A percentile compares a stretch with the other conserved stretches of the same genome.
These are phyloP conservation scores for Pseudogymnoascus destructans DNA, from an alignment of 2,329 filamentous ascomycete species.

Conservation along the genomic window DNA sequence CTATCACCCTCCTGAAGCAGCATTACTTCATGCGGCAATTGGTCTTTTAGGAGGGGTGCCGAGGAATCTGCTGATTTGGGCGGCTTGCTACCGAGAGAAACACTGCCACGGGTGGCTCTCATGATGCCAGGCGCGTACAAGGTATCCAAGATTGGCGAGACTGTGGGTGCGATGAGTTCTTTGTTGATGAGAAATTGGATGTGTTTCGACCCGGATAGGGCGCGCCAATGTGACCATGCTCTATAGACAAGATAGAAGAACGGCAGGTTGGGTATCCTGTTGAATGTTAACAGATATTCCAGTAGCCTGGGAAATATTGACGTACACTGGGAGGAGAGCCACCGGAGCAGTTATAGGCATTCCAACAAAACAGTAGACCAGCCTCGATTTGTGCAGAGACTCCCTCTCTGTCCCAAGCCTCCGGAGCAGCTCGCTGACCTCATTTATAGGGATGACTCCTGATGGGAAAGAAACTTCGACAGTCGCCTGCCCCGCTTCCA, in stretches of 20 bases:
- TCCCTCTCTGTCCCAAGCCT: conserved; percentile 70
- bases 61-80: conserved; percentile 5
- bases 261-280: conserved; percentile 77
- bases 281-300: conserved; percentile 11
- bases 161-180: conserved; percentile 51
- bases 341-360: conserved; percentile 78
- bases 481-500: conserved; percentile 50
- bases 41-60: conserved; percentile 20
- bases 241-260: conserved; percentile 94
- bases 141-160: conserved; percentile 58
- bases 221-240: conserved; percentile 84
- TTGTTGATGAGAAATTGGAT: conserved; percentile 69
- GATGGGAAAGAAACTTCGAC: conserved; percentile 67
- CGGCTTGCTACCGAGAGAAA: not conserved
- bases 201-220: conserved; percentile 71
- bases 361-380: conserved; percentile 69
- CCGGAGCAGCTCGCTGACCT: conserved; percentile 51
- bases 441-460: conserved; percentile 50
- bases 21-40: conserved; percentile 27
- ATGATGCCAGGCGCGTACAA: conserved; percentile 43
- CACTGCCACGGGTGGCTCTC: conserved; percentile 6
- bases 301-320: conserved; percentile 14
- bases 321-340: conserved; percentile 74
- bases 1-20: conserved; percentile 41
- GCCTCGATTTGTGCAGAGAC: conserved; percentile 57